Base-by-base conservation (phyloP, 352 stramenopile species). In the Pythium insidiosum region DNA sequence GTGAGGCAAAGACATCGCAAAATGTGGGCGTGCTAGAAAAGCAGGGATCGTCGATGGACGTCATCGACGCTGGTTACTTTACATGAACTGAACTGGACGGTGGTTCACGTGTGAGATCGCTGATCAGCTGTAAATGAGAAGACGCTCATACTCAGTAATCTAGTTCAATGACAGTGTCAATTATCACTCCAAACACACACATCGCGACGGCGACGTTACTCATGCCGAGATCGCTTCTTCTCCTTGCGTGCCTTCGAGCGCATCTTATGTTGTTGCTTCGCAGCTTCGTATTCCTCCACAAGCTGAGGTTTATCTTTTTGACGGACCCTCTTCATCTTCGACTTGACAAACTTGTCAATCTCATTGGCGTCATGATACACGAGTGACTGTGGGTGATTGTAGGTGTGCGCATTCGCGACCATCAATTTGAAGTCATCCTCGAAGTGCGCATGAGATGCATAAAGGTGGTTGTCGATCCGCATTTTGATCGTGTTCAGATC, bases 31-130 rank as follows among this genome's bases (percentile, higher is more conserved):
- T 88, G 36, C 53, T 87, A 37, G 75, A 86, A 20, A 87, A 73
- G 47, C 77, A 78, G 55, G 61, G 69, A 5, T 61, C 66, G 19
- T 88, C 77, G 33, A 76, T 63, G 28, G 81, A 93, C 45, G 69
- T 83, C 31, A 81, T 93, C 39, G 81, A 93, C 38, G 77, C 81
- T 12, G 81, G 81, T 29, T 93, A 93, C 64, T 93, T 93, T 44
- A 93, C 81, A 16, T 90, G 72, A 36, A n/a, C n/a, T n/a, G n/a
- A n/a, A n/a, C n/a, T n/a, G n/a, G n/a, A n/a, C n/a, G n/a, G n/a
- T n/a, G n/a, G n/a, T n/a, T n/a, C n/a, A n/a, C n/a, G n/a, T n/a
- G n/a, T n/a, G n/a, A n/a, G n/a, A n/a, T n/a, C n/a, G n/a, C n/a
- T n/a, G n/a, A n/a, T n/a, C n/a, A n/a, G n/a, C n/a, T n/a, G n/a